These are phyloP conservation scores for Corchorus olitorius DNA, from an alignment of 345 rosid genomes.

Conservation along the genomic window DNA sequence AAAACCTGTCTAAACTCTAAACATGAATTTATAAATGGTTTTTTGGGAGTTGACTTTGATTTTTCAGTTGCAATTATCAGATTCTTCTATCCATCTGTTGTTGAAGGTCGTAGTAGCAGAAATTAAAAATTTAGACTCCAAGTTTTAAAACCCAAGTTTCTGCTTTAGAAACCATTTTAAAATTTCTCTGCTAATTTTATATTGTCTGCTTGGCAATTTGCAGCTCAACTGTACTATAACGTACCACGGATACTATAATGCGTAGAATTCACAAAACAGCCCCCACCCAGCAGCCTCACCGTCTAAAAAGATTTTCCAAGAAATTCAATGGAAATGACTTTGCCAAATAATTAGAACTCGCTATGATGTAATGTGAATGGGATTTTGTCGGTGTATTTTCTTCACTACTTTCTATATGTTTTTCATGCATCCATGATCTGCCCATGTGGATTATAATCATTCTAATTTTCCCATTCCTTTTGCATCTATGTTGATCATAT, in stretches of 20 bases:
- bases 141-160: not conserved
- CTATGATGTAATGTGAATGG: not conserved
- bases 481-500: too few species aligned
- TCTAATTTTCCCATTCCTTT: not conserved
- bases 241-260: constrained; percentile 29
- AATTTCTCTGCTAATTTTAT: constrained; percentile 8
- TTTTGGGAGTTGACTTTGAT: constrained; percentile 32
- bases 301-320: constrained; percentile 18
- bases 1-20: constrained; percentile 1
- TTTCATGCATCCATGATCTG: not conserved
- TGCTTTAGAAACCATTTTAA: not conserved
- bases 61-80: not conserved
- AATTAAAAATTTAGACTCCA: not conserved
- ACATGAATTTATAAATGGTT: not conserved
- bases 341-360: not conserved
- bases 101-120: not conserved
- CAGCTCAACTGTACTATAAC: constrained; percentile 28
- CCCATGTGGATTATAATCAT: not conserved
- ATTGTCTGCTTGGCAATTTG: constrained; percentile 26
- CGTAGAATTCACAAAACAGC: constrained; percentile 25
- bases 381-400: constrained; percentile 4
- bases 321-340: constrained; percentile 1
- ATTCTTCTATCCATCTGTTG: constrained; percentile 11
- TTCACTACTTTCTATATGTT: not conserved
- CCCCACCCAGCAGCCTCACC: constrained; percentile 4